A percentile compares a stretch with the other conserved stretches of the same genome.
These are phyloP conservation scores for Citrus cavaleriei DNA, from an alignment of 345 rosid species.

Conservation along the genomic window DNA sequence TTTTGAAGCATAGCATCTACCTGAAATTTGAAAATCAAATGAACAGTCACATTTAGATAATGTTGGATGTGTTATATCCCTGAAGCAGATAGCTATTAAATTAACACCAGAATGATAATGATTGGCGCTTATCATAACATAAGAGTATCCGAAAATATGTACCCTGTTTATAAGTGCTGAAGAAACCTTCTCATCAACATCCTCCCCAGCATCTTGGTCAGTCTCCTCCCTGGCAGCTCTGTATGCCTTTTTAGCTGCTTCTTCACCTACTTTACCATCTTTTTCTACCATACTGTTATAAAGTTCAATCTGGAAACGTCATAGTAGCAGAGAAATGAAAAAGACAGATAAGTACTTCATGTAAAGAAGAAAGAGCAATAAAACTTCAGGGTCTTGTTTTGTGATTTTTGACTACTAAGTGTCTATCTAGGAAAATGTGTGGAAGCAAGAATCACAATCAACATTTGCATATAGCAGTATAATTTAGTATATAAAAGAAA, in stretches of 20 bases:
- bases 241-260: slow-evolving; percentile 76
- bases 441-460: not conserved
- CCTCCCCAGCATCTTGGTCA: slow-evolving; percentile 57
- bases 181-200: slow-evolving; percentile 70
- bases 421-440: not conserved
- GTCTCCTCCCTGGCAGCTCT: slow-evolving; percentile 85
- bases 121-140: not conserved
- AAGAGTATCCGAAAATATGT: slow-evolving; percentile 13
- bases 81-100: not conserved
- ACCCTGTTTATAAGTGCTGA: slow-evolving; percentile 79
- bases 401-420: not conserved
- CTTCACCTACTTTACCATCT: slow-evolving; percentile 79
- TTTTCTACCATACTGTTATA: slow-evolving; percentile 90
- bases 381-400: not conserved
- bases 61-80: not conserved
- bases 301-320: slow-evolving; percentile 56
- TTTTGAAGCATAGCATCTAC: slow-evolving; percentile 96
- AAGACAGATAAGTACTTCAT: not conserved
- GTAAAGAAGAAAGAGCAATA: not conserved
- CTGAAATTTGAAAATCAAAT: slow-evolving; percentile 35
- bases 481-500: not conserved
- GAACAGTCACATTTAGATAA: not conserved
- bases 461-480: not conserved
- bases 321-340: slow-evolving; percentile 1
- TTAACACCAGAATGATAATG: no score